Evolutionary conservation across 371 early-diverging fungal species (phyloP), one percentile per base, ranked within the genome.

Genomic region (Mortierella sp.): DNA sequence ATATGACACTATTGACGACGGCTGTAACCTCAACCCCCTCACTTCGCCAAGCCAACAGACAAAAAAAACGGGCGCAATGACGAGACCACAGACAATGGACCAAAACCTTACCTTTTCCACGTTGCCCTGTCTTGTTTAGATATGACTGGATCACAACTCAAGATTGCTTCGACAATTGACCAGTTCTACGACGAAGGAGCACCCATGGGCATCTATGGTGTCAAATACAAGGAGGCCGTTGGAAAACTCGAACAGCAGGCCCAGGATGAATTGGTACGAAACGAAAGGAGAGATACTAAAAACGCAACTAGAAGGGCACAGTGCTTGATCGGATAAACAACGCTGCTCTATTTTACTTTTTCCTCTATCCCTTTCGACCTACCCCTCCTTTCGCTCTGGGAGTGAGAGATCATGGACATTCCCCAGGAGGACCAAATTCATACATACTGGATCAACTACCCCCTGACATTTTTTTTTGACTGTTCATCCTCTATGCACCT

Each of bases 101-200:
- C 38, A 16, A n/a, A 65, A 13, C 28, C 45, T 28, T 65, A n/a
- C 11, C 24, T 57, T 65, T 19, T 31, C 73, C 3, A 31, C 19
- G 11, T 34, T 55, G 1, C 7, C 50, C 75, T 63, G 1, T 19
- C 50, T 75, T 68, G 24, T 16, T 21, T 68, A 92, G 97, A 93
- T 13, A 96, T 97, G 94, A 95, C 97, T 4, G 89, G 91, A 24
- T 92, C 98, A 13, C 98, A 99, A 83, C 85, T 92, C 50, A 92
- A 94, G 57, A 96, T 97, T 68, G 95, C 96, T 11, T 93, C 94
- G 65, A 95, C 95, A 2, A 91, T 97, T 74, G 94, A 93, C 60
- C 89, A 91, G 14, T 96, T 96, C 81, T 95, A 95, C 79, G 90
- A 90, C 50, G 86, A 85, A 16, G 90, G 90, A 38, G 88, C 88